Evolutionary conservation across 116 monocot species (phyloP), one percentile per base, ranked within the genome.

Genomic region (Phalaenopsis hybrid): DNA sequence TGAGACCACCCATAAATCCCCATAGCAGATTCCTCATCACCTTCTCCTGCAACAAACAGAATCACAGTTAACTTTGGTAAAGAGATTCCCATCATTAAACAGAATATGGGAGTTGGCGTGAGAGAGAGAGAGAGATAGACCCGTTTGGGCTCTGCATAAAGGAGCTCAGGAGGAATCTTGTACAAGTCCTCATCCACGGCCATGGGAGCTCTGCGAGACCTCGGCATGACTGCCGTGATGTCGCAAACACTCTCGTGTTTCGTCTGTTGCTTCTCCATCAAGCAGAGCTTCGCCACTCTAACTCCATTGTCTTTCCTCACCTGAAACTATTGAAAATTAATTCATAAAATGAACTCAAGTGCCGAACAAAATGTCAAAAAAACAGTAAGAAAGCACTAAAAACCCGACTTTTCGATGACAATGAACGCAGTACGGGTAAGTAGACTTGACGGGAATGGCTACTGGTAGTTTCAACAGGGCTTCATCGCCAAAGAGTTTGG

Each of bases 161-260:
- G 82, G 48, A 82, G 76, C 82, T 82, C 82, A 5, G 77, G 82
- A 6, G 82, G 82, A 37, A 82, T 82, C 46, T 82, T 82, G 76
- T 82, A 82, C 65, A 82, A 6, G 20, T 82, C 76, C 20, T 82
- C 76, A 23, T 76, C 82, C 5, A 82, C 82, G 4, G 76, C 82
- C 46, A 44, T 82, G 11, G 81, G 50, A 50, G 55, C 55, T 55
- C 55, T 82, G 77, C 65, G 76, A 15, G 34, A 77, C 45, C 20
- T 82, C 63, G 57, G 61, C 82, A 15, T 55, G 10, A 65, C 76
- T 5, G 76, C 82, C 28, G n/a, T 20, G 52, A n/a, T 8, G 1
- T 41, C 7, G 63, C 25, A 1, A 6, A 63, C 21, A 63, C 5
- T 63, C 50, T 73, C 52, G 28, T 33, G 81, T 34, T 72, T 81